Evolutionary conservation across 768 basidiomycete genomes (phyloP).

Genomic region (Flagelloscypha sp.): DNA sequence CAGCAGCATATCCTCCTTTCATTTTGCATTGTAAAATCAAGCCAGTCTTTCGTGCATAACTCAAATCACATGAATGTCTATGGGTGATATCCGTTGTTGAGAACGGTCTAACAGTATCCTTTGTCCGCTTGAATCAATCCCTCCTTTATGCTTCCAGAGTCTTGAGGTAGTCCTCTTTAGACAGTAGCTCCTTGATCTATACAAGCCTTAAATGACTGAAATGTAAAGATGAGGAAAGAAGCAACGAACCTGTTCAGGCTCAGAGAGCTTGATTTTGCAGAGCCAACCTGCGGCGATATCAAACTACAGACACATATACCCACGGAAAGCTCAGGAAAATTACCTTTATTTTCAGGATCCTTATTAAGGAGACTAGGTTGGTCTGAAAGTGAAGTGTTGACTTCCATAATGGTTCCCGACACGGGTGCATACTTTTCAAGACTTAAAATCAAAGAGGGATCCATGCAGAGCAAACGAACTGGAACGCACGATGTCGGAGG

Average conservation of each 20-base stretch:
- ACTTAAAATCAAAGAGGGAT: conserved; percentile 1
- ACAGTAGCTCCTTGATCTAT: conserved; percentile 66
- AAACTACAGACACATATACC: not conserved
- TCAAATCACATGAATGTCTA: conserved; percentile 3
- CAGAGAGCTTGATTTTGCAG: conserved; percentile 80
- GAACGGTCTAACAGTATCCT: too few species aligned
- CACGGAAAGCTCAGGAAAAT: conserved; percentile 11
- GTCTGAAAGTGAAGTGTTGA: conserved; percentile 62
- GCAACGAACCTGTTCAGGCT: conserved; percentile 62
- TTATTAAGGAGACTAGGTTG: conserved; percentile 85
- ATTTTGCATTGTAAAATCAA: conserved; percentile 12
- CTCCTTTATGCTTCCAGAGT: conserved; percentile 40
- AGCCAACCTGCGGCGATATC: conserved; percentile 69
- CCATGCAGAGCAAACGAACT: conserved; percentile 7
- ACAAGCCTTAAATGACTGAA: conserved; percentile 2
- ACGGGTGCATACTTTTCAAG: conserved; percentile 81
- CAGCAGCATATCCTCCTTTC: conserved; percentile 7
- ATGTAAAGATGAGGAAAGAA: not conserved
- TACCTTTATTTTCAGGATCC: conserved; percentile 77
- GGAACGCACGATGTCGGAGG: conserved; percentile 80
- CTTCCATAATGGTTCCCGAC: conserved; percentile 71
- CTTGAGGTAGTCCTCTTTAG: conserved; percentile 65
- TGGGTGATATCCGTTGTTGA: conserved; percentile 10
- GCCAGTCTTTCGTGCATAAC: not conserved
- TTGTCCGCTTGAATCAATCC: conserved; percentile 18